These are phyloP conservation scores for Rostrohypoxylon terebratum DNA, from an alignment of 495 filamentous ascomycete genomes.

Conservation along the genomic window DNA sequence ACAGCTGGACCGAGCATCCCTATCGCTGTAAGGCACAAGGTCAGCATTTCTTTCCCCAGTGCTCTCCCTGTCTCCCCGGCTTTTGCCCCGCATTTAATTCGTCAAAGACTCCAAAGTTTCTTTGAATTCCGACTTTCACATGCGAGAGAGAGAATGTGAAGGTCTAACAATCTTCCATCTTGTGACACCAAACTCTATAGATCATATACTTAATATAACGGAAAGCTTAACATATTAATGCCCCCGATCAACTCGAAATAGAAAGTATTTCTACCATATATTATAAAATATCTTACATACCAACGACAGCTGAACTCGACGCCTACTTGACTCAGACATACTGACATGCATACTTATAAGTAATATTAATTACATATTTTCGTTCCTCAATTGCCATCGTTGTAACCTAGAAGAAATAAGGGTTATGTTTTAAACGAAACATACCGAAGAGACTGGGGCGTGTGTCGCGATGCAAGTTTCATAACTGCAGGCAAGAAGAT, in stretches of 20 bases:
- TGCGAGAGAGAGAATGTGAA: constrained; percentile 17
- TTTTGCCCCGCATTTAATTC: constrained; percentile 39
- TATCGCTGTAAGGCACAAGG: constrained; percentile 29
- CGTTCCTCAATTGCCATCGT: neutral
- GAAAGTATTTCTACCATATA: neutral
- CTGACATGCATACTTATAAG: constrained; percentile 1
- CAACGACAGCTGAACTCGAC: neutral
- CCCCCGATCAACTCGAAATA: too few species aligned
- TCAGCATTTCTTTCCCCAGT: constrained; percentile 39
- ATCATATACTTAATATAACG: neutral
- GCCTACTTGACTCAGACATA: neutral
- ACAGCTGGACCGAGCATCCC: constrained; percentile 10
- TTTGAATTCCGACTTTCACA: constrained; percentile 33
- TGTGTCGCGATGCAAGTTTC: constrained; percentile 33
- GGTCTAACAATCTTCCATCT: constrained; percentile 8
- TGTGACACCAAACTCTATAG: neutral
- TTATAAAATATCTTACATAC: neutral
- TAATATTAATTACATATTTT: constrained; percentile 6
- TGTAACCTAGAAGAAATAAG: neutral
- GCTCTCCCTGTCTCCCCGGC: constrained; percentile 15
- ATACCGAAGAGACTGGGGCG: constrained; percentile 14
- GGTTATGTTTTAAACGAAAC: constrained; percentile 21
- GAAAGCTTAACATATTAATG: too few species aligned
- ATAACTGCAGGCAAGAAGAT: constrained; percentile 28
- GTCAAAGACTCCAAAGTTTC: constrained; percentile 20